Evolutionary conservation across 2,329 filamentous ascomycete species (phyloP).

Genomic region (Botryotinia calthae): DNA sequence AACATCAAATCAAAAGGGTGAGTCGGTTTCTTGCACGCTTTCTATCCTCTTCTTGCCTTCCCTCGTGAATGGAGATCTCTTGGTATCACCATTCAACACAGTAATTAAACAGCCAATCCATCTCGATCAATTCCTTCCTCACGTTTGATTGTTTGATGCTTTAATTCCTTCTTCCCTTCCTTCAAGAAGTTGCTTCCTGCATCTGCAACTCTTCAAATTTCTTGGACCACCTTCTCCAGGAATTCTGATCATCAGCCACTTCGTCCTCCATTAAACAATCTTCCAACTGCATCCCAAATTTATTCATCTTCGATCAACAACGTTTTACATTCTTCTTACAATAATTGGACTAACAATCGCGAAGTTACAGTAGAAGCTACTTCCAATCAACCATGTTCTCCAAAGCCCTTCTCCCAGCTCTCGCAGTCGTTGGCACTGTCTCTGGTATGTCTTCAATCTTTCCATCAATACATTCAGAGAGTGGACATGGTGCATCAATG

Average conservation of each 20-base stretch:
- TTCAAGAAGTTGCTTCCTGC: not conserved
- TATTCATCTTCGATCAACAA: slow-evolving; percentile 16
- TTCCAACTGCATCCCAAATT: not conserved
- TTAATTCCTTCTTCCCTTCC: not conserved
- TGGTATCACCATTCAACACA: not conserved
- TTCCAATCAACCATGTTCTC: slow-evolving; percentile 19
- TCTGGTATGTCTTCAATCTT: slow-evolving; percentile 15
- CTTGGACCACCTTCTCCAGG: not conserved
- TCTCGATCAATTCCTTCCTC: not conserved
- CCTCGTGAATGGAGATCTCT: no score
- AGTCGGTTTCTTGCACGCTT: not conserved
- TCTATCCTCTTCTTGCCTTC: not conserved
- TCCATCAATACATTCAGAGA: not conserved
- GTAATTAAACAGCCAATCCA: not conserved
- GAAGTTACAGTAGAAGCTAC: slow-evolving; percentile 19
- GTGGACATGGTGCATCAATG: not conserved
- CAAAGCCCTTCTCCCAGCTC: slow-evolving; percentile 17
- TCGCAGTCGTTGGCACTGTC: slow-evolving; percentile 18
- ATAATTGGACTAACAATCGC: slow-evolving; percentile 16
- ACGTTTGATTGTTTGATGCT: not conserved
- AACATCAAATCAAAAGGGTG: slow-evolving; percentile 8
- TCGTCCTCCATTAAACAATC: not conserved
- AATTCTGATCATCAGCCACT: slow-evolving; percentile 7
- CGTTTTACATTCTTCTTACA: slow-evolving; percentile 17
- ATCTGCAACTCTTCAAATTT: not conserved